Conservation (phyloP, 2,329 filamentous ascomycete genomes). For the Aschersonia sp. region DNA sequence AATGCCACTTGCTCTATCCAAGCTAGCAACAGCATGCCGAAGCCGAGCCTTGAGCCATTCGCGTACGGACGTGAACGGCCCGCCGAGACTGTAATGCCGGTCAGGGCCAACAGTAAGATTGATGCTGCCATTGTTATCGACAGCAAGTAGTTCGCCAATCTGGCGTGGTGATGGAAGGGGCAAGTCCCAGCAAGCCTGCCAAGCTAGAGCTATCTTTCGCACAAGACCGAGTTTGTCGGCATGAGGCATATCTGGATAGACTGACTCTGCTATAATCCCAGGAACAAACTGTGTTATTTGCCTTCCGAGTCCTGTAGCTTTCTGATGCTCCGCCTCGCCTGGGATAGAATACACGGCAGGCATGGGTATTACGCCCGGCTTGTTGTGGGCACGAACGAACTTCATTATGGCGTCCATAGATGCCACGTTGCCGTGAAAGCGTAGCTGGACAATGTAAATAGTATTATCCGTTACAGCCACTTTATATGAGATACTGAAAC, state of each 20-base stretch:
- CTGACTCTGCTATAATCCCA: slow-evolving; percentile 4
- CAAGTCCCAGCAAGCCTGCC: slow-evolving; percentile 8
- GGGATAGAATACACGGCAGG: slow-evolving; percentile 7
- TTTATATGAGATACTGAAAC: slow-evolving; percentile 7
- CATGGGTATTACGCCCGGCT: slow-evolving; percentile 3
- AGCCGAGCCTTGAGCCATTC: slow-evolving; percentile 7
- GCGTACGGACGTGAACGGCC: slow-evolving; percentile 7
- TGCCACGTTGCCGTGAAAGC: slow-evolving; percentile 7
- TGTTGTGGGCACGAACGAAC: slow-evolving; percentile 1
- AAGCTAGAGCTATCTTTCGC: slow-evolving; percentile 8
- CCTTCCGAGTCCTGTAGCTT: slow-evolving; percentile 5
- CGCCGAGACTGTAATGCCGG: slow-evolving; percentile 7
- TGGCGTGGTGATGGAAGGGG: slow-evolving; percentile 6
- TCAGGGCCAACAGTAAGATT: slow-evolving; percentile 7
- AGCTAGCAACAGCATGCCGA: slow-evolving; percentile 2
- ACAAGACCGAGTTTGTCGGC: slow-evolving; percentile 6
- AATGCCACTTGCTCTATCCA: slow-evolving; percentile 6
- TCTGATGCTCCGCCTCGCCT: slow-evolving; percentile 4
- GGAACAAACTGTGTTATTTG: slow-evolving; percentile 6
- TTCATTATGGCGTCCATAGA: slow-evolving; percentile 8
- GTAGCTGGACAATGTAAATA: slow-evolving; percentile 7
- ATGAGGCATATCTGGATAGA: slow-evolving; percentile 5
- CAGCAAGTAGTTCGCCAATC: slow-evolving; percentile 8
- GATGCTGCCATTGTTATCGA: slow-evolving; percentile 3
- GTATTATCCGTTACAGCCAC: slow-evolving; percentile 3